Evolutionary conservation across 306 rosid species (phyloP).

Genomic region (Rubus idaeus): DNA sequence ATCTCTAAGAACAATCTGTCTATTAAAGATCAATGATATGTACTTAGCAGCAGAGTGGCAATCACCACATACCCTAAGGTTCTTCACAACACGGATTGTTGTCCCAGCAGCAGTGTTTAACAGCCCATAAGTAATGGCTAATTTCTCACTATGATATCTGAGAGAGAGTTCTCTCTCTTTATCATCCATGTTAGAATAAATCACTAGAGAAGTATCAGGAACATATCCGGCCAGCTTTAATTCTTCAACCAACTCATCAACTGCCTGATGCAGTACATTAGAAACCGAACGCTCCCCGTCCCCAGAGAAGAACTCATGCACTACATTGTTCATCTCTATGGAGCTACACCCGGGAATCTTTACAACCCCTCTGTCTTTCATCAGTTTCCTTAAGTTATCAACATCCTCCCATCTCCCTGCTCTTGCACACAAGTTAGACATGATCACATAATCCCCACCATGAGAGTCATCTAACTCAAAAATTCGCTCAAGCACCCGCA

Average conservation of each 20-base stretch:
- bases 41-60: constrained; percentile 76
- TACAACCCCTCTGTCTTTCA: constrained; percentile 61
- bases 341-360: constrained; percentile 89
- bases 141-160: constrained; percentile 83
- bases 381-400: constrained; percentile 60
- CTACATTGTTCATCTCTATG: constrained; percentile 78
- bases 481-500: constrained; percentile 52
- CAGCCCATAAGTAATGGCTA: constrained; percentile 76
- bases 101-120: constrained; percentile 67
- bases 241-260: constrained; percentile 67
- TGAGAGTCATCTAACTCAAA: constrained; percentile 73
- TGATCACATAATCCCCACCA: constrained; percentile 82
- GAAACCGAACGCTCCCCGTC: constrained; percentile 59
- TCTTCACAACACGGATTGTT: constrained; percentile 75
- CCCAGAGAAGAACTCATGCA: constrained; percentile 82
- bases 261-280: constrained; percentile 48
- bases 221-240: constrained; percentile 72
- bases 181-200: constrained; percentile 63
- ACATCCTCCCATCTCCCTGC: constrained; percentile 83
- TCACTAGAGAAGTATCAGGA: constrained; percentile 68
- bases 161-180: constrained; percentile 63
- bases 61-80: constrained; percentile 78
- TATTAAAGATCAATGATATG: constrained; percentile 61
- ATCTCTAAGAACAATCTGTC: constrained; percentile 76
- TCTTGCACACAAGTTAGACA: constrained; percentile 75